Evolutionary conservation across 768 basidiomycete genomes (phyloP).

Genomic region (Phylloporus rhodoxanthus): DNA sequence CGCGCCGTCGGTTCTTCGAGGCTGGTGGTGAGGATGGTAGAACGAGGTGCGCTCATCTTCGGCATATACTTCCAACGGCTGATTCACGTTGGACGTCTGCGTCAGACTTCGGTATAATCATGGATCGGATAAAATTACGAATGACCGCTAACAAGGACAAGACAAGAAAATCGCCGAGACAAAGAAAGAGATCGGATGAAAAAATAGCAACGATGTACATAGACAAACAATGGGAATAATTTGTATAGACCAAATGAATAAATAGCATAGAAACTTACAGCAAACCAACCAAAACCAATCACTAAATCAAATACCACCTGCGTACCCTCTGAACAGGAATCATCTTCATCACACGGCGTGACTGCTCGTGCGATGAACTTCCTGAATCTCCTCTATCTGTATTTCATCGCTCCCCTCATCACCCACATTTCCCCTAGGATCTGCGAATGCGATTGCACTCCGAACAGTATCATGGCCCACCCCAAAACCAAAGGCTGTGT

Average conservation of each 20-base stretch:
- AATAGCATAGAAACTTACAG: too few relatives aligned
- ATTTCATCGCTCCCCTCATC: not conserved
- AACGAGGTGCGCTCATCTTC: constrained; percentile 40
- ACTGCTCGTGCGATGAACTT: too few relatives aligned
- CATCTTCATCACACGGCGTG: too few relatives aligned
- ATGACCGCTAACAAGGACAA: too few relatives aligned
- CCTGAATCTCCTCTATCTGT: not conserved
- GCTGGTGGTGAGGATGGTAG: constrained; percentile 57
- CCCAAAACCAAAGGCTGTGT: not conserved
- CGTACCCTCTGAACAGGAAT: too few relatives aligned
- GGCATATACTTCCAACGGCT: too few relatives aligned
- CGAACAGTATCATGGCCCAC: not conserved
- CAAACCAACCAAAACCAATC: too few relatives aligned
- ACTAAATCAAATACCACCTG: too few relatives aligned
- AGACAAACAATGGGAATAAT: not conserved
- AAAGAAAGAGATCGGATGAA: too few relatives aligned
- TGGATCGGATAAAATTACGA: too few relatives aligned
- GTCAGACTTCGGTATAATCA: constrained; percentile 76
- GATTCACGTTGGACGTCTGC: constrained; percentile 1
- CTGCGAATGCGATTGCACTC: not conserved
- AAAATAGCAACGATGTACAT: not conserved
- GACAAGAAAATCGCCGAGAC: too few relatives aligned
- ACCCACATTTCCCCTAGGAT: not conserved
- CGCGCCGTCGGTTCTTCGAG: constrained; percentile 47
- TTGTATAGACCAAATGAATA: too few relatives aligned